phyloP scores from a whole-genome alignment of 768 basidiomycete species.

The Trametes sanguinea region DNA sequence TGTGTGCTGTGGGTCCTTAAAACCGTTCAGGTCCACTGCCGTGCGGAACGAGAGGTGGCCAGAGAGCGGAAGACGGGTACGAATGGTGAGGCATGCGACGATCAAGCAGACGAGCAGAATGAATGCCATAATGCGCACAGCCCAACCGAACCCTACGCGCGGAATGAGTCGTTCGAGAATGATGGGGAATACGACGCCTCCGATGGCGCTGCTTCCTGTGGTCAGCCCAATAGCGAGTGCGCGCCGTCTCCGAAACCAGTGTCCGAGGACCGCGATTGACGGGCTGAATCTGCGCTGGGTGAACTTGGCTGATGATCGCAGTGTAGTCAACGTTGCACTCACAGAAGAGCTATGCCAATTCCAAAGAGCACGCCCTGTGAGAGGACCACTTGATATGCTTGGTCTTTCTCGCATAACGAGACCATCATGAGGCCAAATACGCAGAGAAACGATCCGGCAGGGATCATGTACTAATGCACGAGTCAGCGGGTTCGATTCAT shows the following conservation, averaged over 20 bases:
- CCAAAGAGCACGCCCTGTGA: conserved; percentile 36
- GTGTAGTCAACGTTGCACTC: neutral
- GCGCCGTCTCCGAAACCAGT: conserved; percentile 40
- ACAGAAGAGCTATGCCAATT: conserved; percentile 32
- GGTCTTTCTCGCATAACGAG: conserved; percentile 28
- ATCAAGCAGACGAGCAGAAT: conserved; percentile 30
- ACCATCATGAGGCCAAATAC: conserved; percentile 33
- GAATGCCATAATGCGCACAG: conserved; percentile 35
- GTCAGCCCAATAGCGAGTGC: conserved; percentile 42
- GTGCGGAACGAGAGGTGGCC: conserved; percentile 26
- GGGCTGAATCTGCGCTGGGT: conserved; percentile 33
- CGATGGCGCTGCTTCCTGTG: conserved; percentile 43
- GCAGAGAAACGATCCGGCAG: conserved; percentile 27
- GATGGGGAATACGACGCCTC: conserved; percentile 54
- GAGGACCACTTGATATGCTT: conserved; percentile 36
- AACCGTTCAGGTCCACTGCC: conserved; percentile 32
- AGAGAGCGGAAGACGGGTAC: conserved; percentile 31
- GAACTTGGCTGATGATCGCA: neutral
- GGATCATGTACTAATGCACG: conserved; percentile 23
- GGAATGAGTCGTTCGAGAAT: conserved; percentile 48
- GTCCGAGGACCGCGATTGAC: conserved; percentile 34
- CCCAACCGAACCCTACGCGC: conserved; percentile 33
- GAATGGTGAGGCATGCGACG: conserved; percentile 31
- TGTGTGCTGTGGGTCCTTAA: conserved; percentile 28
- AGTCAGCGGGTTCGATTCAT: neutral